phyloP scores from a whole-genome alignment of 768 basidiomycete genomes.

The Pisolithus tinctorius region DNA sequence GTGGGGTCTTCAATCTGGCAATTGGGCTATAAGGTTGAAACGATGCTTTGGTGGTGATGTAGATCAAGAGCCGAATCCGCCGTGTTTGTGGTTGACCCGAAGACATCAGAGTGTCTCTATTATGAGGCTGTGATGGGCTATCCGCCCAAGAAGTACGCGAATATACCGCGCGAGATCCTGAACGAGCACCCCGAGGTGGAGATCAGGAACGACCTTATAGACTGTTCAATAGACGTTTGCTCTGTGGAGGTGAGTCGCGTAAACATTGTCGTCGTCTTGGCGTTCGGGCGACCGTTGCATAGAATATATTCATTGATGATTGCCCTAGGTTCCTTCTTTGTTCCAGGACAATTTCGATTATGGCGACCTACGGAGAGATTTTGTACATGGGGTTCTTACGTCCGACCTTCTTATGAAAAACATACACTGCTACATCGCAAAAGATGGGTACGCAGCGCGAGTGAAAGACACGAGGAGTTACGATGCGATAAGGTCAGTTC shows the following conservation, averaged over 20 bases:
- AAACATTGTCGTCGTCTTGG: not conserved
- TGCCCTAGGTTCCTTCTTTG: constrained; percentile 77
- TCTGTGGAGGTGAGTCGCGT: constrained; percentile 69
- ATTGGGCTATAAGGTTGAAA: constrained; percentile 5
- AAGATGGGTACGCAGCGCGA: constrained; percentile 86
- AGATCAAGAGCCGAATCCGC: constrained; percentile 71
- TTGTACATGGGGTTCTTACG: constrained; percentile 90
- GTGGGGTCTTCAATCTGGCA: constrained; percentile 31
- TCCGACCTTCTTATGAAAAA: constrained; percentile 94
- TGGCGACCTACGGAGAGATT: constrained; percentile 83
- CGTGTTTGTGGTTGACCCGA: constrained; percentile 70
- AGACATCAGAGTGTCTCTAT: constrained; percentile 76
- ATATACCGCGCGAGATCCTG: constrained; percentile 75
- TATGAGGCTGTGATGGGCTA: constrained; percentile 73
- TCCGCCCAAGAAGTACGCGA: constrained; percentile 53
- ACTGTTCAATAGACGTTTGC: constrained; percentile 89
- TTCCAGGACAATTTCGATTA: constrained; percentile 99
- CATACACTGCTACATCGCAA: constrained; percentile 84
- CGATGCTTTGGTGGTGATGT: not conserved
- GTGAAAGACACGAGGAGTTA: constrained; percentile 92
- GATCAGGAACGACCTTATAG: constrained; percentile 81
- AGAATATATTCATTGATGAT: not conserved
- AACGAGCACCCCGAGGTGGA: constrained; percentile 72
- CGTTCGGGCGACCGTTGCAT: not conserved
- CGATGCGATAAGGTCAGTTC: constrained; percentile 71